Evolutionary conservation across 2,329 filamentous ascomycete genomes (phyloP), one percentile per base, ranked within the genome.

Genomic region (Colletotrichum magnum): DNA sequence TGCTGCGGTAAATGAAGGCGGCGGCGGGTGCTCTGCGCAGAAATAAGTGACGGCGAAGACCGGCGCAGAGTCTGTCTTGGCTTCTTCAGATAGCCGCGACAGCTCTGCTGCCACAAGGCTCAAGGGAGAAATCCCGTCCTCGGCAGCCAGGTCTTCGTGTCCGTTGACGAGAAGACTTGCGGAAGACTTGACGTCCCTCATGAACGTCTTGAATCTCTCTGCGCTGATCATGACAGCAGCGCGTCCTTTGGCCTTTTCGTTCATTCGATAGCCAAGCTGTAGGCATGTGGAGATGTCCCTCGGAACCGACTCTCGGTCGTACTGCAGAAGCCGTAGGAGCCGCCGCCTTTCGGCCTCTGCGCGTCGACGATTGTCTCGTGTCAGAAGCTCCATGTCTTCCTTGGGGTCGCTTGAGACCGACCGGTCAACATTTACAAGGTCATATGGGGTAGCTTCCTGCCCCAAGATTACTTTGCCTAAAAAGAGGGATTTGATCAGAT

Each of bases 31-130:
- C 18, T 48, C 53, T 12, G 45, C 43, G 7, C 62, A 64, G 32
- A 58, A 58, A 26, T 50, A 58, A 16, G 43, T 58, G 18, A 64
- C 16, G 6, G 28, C 32, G 9, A 64, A 64, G 0, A 64, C 36
- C 10, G 28, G 41, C 5, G 21, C 62, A 0, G 9, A 26, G 1
- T 12, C 28, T 7, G 18, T 10, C 1, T 32, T 53, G 53, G 36
- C 32, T 10, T 16, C 43, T n/a, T 15, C 2, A 15, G 45, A 48
- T 10, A 45, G n/a, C 1, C 26, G 21, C 62, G 36, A 50, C 10
- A 69, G 9, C 39, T 61, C 56, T 6, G 69, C 64, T 10, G 51
- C 26, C n/a, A 69, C 58, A 2, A 71, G 36, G 32, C 69, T 66
- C 2, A 64, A 24, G 2, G 68, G 68, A 0, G 64, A 69, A 1